Conservation (phyloP, 495 filamentous ascomycete genomes). For the Penicillium waksmanii region DNA sequence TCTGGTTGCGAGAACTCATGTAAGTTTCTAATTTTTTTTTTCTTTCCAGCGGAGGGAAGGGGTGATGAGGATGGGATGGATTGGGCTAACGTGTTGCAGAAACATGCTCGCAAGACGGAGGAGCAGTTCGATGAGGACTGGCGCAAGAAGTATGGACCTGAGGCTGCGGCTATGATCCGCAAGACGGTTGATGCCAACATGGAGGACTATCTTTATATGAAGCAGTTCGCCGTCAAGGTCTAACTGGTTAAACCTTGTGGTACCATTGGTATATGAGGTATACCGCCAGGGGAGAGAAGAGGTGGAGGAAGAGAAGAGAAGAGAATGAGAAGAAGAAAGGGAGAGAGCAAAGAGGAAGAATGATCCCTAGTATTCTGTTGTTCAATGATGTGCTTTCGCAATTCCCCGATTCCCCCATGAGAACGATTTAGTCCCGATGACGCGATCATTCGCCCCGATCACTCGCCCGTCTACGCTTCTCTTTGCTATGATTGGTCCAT, state of each 20-base stretch:
- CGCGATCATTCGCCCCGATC: constrained; percentile 27
- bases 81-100: constrained; percentile 32
- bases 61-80: not conserved
- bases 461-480: not conserved
- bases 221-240: constrained; percentile 81
- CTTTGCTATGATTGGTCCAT: constrained; percentile 22
- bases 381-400: too few relatives aligned
- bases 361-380: not conserved
- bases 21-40: constrained; percentile 50
- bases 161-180: constrained; percentile 75
- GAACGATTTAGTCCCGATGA: constrained; percentile 37
- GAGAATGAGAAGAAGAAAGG: not conserved
- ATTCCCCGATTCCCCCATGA: constrained; percentile 14
- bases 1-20: constrained; percentile 70
- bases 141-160: constrained; percentile 77
- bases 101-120: constrained; percentile 61
- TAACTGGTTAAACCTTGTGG: constrained; percentile 18
- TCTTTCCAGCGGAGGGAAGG: too few relatives aligned
- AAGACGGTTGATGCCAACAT: constrained; percentile 78
- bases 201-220: constrained; percentile 88
- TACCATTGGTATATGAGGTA: not conserved
- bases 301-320: constrained; percentile 1
- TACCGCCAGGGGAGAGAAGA: not conserved
- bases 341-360: constrained; percentile 4
- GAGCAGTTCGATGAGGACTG: constrained; percentile 79